Percentiles rank a stretch among this genome's conserved stretches.
Evolutionary conservation across 2,329 filamentous ascomycete genomes (phyloP).

Genomic region (Exophiala aquamarina): DNA sequence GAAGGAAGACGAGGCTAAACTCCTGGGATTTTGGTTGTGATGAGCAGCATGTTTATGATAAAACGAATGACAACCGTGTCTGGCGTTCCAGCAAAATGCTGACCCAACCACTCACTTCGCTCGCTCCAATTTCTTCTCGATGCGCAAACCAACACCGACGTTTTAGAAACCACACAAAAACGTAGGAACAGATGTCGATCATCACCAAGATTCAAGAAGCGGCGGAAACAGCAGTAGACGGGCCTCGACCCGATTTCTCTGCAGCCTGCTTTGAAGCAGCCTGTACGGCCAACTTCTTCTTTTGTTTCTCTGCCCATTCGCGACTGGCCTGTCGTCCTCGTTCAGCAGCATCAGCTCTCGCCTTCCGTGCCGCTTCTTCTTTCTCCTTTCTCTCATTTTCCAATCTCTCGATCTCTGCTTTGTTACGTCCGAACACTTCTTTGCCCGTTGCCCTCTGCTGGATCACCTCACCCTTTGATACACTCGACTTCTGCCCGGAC

Average conservation of each 20-base stretch:
- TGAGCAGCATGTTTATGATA: too few relatives aligned
- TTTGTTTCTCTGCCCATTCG: constrained; percentile 38
- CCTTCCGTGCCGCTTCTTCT: constrained; percentile 34
- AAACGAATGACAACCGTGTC: neutral
- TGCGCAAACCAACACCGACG: neutral
- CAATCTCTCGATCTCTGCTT: constrained; percentile 26
- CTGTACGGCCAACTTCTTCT: constrained; percentile 23
- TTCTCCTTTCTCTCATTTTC: constrained; percentile 33
- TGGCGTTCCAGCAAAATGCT: too few relatives aligned
- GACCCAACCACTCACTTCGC: too few relatives aligned
- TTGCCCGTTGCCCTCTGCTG: constrained; percentile 32
- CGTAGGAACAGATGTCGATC: too few relatives aligned
- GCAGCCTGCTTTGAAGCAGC: constrained; percentile 11
- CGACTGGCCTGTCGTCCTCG: constrained; percentile 34
- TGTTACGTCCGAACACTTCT: constrained; percentile 31
- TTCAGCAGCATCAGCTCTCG: constrained; percentile 36
- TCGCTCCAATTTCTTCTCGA: too few relatives aligned
- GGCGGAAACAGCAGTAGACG: neutral
- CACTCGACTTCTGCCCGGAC: constrained; percentile 19
- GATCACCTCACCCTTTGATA: constrained; percentile 23
- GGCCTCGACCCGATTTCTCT: neutral
- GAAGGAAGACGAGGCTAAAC: too few relatives aligned
- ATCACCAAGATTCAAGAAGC: constrained; percentile 1
- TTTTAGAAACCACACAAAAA: neutral
- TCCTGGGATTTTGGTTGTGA: too few relatives aligned